phyloP scores from a whole-genome alignment of 1,284 basidiomycete genomes.

The Xanthoconium separans region DNA sequence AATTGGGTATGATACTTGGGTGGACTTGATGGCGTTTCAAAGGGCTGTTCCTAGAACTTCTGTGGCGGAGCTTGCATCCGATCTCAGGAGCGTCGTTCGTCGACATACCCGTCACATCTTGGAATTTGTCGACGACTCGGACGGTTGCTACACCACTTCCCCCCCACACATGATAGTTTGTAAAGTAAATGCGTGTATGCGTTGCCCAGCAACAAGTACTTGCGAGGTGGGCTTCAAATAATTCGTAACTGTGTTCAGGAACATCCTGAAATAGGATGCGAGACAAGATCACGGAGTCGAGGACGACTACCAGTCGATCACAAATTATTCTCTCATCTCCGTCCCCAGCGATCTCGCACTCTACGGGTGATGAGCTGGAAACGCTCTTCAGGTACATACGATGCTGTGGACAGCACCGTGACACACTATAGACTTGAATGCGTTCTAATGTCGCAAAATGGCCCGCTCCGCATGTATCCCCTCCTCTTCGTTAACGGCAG shows the following conservation, averaged over 20 bases:
- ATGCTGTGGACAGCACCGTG: no score
- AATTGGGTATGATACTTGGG: background rate
- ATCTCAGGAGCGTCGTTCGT: no score
- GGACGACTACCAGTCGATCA: background rate
- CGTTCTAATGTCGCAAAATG: background rate
- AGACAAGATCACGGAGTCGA: background rate
- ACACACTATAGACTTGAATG: no score
- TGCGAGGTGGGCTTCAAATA: background rate
- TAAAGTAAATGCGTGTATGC: background rate
- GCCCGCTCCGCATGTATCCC: background rate
- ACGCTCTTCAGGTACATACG: conserved; percentile 11
- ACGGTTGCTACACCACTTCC: background rate
- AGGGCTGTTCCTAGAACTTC: background rate
- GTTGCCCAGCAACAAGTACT: background rate
- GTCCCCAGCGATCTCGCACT: background rate
- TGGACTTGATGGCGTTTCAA: background rate
- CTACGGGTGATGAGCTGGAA: conserved; percentile 2
- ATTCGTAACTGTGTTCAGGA: background rate
- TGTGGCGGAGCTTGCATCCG: background rate
- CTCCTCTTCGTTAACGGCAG: conserved; percentile 10
- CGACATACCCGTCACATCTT: background rate
- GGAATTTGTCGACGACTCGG: background rate
- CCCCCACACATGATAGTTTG: background rate
- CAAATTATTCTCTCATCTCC: conserved; percentile 4
- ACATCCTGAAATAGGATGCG: background rate